Conservation (phyloP, 805 yeast genomes). For the Nakazawaea holstii region DNA sequence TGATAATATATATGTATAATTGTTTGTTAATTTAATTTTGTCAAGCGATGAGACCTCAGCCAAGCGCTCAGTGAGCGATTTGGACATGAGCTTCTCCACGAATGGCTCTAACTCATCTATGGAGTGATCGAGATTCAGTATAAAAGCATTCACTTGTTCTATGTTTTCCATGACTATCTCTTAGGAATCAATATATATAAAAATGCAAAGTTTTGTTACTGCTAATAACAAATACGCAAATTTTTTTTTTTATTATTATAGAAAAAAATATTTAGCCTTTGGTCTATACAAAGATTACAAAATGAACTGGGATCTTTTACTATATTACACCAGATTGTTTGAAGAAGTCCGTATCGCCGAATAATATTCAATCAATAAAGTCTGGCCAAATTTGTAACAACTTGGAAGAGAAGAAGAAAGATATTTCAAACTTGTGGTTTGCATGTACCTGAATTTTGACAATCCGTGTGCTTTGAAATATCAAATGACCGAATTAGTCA, state of each 20-base stretch:
- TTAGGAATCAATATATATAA: background rate
- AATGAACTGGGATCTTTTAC: no score
- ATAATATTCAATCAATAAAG: no score
- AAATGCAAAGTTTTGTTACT: background rate
- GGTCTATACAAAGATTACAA: no score
- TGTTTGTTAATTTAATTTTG: conserved; percentile 27
- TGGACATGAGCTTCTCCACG: conserved; percentile 30
- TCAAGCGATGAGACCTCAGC: conserved; percentile 20
- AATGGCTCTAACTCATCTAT: conserved; percentile 28
- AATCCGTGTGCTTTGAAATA: no score
- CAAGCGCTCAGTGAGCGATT: conserved; percentile 33
- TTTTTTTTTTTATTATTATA: background rate
- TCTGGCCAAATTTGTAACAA: no score
- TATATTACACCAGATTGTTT: no score
- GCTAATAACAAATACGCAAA: background rate
- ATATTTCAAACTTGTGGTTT: no score
- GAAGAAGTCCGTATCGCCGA: no score
- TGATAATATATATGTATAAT: conserved; percentile 44
- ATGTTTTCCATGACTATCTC: conserved; percentile 36
- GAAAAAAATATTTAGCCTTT: no score
- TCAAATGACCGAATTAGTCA: no score
- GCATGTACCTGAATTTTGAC: no score
- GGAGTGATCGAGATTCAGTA: conserved; percentile 32
- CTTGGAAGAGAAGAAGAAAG: no score
- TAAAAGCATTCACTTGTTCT: conserved; percentile 34